Conservation (phyloP, 2,329 filamentous ascomycete species). For the Claviceps cyperi region DNA sequence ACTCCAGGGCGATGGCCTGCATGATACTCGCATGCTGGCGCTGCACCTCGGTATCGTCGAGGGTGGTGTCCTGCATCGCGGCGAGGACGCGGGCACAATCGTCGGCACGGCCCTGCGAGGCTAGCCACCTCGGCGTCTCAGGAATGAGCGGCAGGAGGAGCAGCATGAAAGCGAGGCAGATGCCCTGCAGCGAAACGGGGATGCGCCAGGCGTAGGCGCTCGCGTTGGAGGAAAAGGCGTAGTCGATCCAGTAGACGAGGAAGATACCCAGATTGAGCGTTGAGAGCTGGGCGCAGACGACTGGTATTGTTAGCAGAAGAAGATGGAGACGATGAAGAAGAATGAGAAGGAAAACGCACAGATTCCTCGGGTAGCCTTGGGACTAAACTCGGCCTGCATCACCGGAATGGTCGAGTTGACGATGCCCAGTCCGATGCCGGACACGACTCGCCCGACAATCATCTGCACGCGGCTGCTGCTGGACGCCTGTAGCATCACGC, state of each 20-base stretch:
- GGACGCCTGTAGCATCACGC: slow-evolving; percentile 29
- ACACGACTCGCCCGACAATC: slow-evolving; percentile 30
- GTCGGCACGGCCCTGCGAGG: slow-evolving; percentile 22
- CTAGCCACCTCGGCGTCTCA: slow-evolving; percentile 29
- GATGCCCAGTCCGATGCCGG: slow-evolving; percentile 16
- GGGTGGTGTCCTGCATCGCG: not conserved
- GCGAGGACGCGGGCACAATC: slow-evolving; percentile 21
- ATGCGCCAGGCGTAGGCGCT: slow-evolving; percentile 25
- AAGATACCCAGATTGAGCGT: slow-evolving; percentile 32
- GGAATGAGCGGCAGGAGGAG: slow-evolving; percentile 23
- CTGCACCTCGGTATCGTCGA: not conserved
- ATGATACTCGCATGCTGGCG: not conserved
- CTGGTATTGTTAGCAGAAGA: slow-evolving; percentile 8
- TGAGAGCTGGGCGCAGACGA: slow-evolving; percentile 31
- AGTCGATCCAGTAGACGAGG: slow-evolving; percentile 31
- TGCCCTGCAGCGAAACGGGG: slow-evolving; percentile 26
- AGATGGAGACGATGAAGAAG: not conserved
- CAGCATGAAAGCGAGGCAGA: slow-evolving; percentile 25
- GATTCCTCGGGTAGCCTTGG: slow-evolving; percentile 22
- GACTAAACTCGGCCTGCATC: slow-evolving; percentile 28
- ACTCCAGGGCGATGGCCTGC: not conserved
- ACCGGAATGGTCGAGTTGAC: slow-evolving; percentile 11
- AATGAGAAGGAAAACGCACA: slow-evolving; percentile 8
- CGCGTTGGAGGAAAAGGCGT: slow-evolving; percentile 20
- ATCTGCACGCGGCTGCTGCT: slow-evolving; percentile 28